Evolutionary conservation across 352 stramenopile species (phyloP).

Genomic region (Blastocystis sp.): DNA sequence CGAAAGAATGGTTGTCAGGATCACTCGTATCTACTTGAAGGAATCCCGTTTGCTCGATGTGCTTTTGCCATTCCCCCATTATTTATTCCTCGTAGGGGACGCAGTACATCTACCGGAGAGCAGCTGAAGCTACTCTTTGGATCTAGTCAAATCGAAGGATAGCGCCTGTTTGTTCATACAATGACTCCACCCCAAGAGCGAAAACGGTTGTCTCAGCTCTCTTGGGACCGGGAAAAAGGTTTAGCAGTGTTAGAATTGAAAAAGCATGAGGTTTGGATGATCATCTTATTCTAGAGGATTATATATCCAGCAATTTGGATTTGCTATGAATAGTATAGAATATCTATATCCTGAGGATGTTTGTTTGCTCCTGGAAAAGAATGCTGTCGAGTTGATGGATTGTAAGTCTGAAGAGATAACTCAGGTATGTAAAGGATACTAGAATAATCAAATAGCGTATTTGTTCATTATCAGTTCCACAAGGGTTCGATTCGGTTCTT

Average conservation of each 20-base stretch:
- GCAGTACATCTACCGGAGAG: neutral
- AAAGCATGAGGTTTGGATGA: neutral
- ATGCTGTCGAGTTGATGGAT: neutral
- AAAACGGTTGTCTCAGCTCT: neutral
- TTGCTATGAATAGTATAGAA: neutral
- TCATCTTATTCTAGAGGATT: neutral
- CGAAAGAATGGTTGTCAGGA: neutral
- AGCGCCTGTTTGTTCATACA: constrained; percentile 14
- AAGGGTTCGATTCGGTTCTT: neutral
- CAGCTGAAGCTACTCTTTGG: constrained; percentile 47
- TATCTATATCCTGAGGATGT: constrained; percentile 32
- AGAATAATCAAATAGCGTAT: neutral
- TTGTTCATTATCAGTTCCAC: neutral
- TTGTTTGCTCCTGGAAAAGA: neutral
- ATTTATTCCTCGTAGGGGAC: neutral
- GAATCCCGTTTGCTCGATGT: neutral
- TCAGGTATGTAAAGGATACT: neutral
- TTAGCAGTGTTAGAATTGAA: neutral
- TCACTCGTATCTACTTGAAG: neutral
- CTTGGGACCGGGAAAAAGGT: neutral
- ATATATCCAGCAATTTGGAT: constrained; percentile 29
- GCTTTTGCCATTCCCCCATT: constrained; percentile 39
- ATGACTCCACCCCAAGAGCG: neutral
- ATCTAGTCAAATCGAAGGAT: constrained; percentile 52
- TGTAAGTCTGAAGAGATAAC: neutral